Conservation (phyloP, 805 yeast genomes). For the Cyberlindnera veronae region DNA sequence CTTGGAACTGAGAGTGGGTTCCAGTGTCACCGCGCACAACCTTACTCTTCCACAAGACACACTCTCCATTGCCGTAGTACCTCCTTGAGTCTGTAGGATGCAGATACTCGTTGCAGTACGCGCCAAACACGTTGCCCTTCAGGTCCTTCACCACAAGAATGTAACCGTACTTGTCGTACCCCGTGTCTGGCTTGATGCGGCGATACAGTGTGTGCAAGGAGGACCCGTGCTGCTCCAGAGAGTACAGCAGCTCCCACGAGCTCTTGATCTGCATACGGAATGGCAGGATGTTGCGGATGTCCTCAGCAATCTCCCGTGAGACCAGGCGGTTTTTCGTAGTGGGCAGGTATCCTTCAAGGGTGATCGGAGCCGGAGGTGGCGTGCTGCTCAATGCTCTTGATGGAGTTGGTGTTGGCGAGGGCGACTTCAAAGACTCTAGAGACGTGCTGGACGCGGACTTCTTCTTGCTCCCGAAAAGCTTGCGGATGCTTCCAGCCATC, state of each 20-base stretch:
- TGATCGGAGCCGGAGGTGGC: conserved; percentile 53
- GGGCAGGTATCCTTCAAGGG: conserved; percentile 55
- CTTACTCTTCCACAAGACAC: conserved; percentile 74
- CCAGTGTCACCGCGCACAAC: conserved; percentile 11
- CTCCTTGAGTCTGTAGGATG: conserved; percentile 68
- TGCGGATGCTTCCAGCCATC: background rate
- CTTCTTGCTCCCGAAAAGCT: conserved; percentile 8
- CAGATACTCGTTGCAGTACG: conserved; percentile 69
- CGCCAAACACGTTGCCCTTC: conserved; percentile 66
- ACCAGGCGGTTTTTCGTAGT: conserved; percentile 59
- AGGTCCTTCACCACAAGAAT: conserved; percentile 69
- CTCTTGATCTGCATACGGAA: conserved; percentile 73
- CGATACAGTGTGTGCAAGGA: conserved; percentile 76
- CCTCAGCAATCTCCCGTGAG: conserved; percentile 62
- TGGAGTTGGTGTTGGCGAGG: conserved; percentile 7
- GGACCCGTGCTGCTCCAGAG: conserved; percentile 91
- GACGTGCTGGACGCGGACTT: background rate
- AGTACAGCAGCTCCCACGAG: conserved; percentile 74
- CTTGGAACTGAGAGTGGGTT: conserved; percentile 50
- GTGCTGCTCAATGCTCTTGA: no score
- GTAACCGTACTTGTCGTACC: conserved; percentile 58
- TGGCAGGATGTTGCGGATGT: conserved; percentile 70
- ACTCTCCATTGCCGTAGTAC: conserved; percentile 92
- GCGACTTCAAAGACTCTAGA: conserved; percentile 2
- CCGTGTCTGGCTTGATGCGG: conserved; percentile 42